These are phyloP conservation scores for Plantago ovata DNA, from an alignment of 257 asterid genomes.

Conservation along the genomic window DNA sequence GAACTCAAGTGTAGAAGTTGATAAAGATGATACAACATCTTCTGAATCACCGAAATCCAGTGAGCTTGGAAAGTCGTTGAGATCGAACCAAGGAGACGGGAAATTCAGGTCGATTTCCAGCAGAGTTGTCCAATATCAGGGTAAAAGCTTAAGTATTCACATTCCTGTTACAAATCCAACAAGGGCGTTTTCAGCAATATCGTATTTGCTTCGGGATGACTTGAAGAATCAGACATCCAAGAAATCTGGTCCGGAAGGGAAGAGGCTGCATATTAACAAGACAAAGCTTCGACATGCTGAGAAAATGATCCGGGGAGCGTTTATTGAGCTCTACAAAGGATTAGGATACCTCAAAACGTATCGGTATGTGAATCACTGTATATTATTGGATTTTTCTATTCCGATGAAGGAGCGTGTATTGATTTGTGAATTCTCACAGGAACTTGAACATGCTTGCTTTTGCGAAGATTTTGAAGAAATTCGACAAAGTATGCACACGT, in stretches of 20 bases:
- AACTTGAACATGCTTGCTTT: constrained; percentile 90
- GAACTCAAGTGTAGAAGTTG: constrained; percentile 30
- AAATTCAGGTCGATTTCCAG: constrained; percentile 42
- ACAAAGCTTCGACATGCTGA: constrained; percentile 74
- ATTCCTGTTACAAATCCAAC: constrained; percentile 83
- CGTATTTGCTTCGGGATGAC: constrained; percentile 83
- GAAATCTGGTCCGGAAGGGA: constrained; percentile 55
- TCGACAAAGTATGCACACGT: constrained; percentile 67
- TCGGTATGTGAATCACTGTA: constrained; percentile 38
- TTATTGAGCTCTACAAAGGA: constrained; percentile 85
- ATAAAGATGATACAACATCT: constrained; percentile 22
- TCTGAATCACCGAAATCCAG: constrained; percentile 35
- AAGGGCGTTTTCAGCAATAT: constrained; percentile 65
- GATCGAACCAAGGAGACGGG: constrained; percentile 36
- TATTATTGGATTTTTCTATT: background rate
- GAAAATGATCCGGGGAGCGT: constrained; percentile 86
- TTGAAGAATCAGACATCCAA: constrained; percentile 59
- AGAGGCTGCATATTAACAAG: constrained; percentile 53
- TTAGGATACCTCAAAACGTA: constrained; percentile 77
- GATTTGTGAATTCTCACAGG: constrained; percentile 34
- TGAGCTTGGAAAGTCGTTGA: constrained; percentile 41
- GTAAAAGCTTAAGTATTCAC: constrained; percentile 64
- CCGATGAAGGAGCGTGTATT: background rate
- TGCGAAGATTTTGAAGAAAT: constrained; percentile 87
- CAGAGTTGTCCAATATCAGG: constrained; percentile 43